These are phyloP conservation scores for Friedmanniomyces endolithicus DNA, from an alignment of 495 filamentous ascomycete genomes.

Conservation along the genomic window DNA sequence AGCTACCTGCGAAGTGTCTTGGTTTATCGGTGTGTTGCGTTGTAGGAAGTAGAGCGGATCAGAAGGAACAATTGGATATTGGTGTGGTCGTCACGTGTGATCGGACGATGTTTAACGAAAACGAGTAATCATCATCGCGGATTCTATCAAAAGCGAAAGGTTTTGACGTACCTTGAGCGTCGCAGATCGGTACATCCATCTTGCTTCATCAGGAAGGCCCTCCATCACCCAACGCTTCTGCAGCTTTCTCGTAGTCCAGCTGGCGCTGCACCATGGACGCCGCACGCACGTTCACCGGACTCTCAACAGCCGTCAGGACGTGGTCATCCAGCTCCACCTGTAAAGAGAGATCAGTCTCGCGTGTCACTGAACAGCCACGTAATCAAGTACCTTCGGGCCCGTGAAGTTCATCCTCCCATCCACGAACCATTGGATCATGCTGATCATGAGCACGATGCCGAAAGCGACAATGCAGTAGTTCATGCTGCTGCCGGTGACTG, in stretches of 20 bases:
- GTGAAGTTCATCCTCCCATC: slow-evolving; percentile 61
- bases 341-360: too few species aligned
- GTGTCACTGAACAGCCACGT: too few species aligned
- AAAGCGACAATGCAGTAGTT: slow-evolving; percentile 50
- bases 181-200: not conserved
- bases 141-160: not conserved
- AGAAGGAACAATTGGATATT: slow-evolving; percentile 10
- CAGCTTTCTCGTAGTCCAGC: not conserved
- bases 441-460: slow-evolving; percentile 53
- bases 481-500: slow-evolving; percentile 59
- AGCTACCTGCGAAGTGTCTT: too few species aligned
- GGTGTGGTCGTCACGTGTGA: not conserved
- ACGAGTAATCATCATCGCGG: not conserved
- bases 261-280: not conserved
- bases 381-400: slow-evolving; percentile 34
- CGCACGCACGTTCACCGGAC: not conserved
- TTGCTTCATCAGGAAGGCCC: not conserved
- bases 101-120: slow-evolving; percentile 1
- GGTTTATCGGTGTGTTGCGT: not conserved
- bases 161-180: not conserved
- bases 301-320: slow-evolving; percentile 9
- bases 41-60: not conserved
- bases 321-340: slow-evolving; percentile 7
- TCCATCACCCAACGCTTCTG: not conserved
- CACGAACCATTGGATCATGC: slow-evolving; percentile 55